Percentiles rank a stretch among this genome's conserved stretches.
These are phyloP conservation scores for Daldinia grandis DNA, from an alignment of 495 filamentous ascomycete genomes.

Conservation along the genomic window DNA sequence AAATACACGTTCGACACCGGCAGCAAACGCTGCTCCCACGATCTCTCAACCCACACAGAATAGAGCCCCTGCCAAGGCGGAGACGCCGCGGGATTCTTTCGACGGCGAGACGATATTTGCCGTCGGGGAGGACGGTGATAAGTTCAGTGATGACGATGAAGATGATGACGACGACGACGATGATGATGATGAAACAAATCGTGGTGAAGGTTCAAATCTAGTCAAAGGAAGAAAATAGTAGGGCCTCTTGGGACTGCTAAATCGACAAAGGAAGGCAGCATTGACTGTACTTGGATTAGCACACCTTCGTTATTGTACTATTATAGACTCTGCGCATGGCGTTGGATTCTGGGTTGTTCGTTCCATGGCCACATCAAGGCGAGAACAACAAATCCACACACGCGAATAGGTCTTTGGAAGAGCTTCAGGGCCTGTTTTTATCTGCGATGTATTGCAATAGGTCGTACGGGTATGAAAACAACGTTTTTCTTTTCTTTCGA, in stretches of 20 bases:
- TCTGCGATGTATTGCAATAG: constrained; percentile 12
- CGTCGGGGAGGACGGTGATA: constrained; percentile 85
- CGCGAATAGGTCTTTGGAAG: constrained; percentile 19
- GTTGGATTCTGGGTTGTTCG: constrained; percentile 38
- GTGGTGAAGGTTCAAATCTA: constrained; percentile 65
- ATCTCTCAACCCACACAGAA: constrained; percentile 47
- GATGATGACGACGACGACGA: constrained; percentile 78
- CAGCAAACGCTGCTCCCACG: constrained; percentile 15
- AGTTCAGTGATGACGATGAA: constrained; percentile 58
- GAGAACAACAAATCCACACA: constrained; percentile 6
- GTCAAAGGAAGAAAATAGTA: constrained; percentile 61
- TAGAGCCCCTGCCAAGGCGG: constrained; percentile 52
- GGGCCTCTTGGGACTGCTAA: not conserved
- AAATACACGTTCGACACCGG: constrained; percentile 30
- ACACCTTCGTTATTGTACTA: constrained; percentile 41
- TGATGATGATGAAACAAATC: constrained; percentile 60
- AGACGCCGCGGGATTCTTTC: constrained; percentile 70
- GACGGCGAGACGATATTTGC: constrained; percentile 96
- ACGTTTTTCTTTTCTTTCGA: no score
- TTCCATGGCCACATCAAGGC: not conserved
- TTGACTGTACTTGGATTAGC: constrained; percentile 22
- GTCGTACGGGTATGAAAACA: constrained; percentile 18
- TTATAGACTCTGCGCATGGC: constrained; percentile 40
- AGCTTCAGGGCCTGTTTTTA: constrained; percentile 8
- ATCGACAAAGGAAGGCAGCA: constrained; percentile 17